Evolutionary conservation across 352 stramenopile genomes (phyloP).

Genomic region (Hyaloperonospora arabidopsidis): DNA sequence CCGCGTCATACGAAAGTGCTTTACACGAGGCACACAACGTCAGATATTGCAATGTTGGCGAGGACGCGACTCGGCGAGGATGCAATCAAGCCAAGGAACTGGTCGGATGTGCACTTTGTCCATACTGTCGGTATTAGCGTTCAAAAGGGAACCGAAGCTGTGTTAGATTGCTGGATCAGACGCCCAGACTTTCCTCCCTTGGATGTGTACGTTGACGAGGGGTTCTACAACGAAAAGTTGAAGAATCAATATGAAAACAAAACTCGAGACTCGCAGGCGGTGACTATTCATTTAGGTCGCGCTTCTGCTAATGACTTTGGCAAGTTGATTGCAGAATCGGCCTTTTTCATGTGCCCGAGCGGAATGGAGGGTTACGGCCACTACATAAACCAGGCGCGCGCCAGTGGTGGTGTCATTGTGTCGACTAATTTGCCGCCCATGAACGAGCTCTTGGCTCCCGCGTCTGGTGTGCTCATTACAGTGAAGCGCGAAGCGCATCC

Average conservation of each 20-base stretch:
- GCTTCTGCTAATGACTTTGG: slow-evolving; percentile 32
- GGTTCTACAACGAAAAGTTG: slow-evolving; percentile 29
- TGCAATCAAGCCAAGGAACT: too few relatives aligned
- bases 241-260: slow-evolving; percentile 21
- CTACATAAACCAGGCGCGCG: slow-evolving; percentile 65
- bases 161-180: slow-evolving; percentile 47
- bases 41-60: too few relatives aligned
- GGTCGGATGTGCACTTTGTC: slow-evolving; percentile 29
- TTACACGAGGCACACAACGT: too few relatives aligned
- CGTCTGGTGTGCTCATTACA: slow-evolving; percentile 34
- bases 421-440: slow-evolving; percentile 47
- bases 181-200: slow-evolving; percentile 35
- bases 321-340: slow-evolving; percentile 33
- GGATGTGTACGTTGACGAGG: slow-evolving; percentile 36
- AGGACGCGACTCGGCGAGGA: too few relatives aligned
- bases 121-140: slow-evolving; percentile 32
- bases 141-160: slow-evolving; percentile 32
- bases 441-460: slow-evolving; percentile 46
- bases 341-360: slow-evolving; percentile 49
- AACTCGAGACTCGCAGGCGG: slow-evolving; percentile 14
- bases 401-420: slow-evolving; percentile 35
- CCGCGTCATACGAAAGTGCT: too few relatives aligned
- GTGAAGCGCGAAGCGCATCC: slow-evolving; percentile 15
- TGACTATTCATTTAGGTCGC: slow-evolving; percentile 31
- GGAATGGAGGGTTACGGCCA: slow-evolving; percentile 53